These are phyloP conservation scores for Microcera coccophila DNA, from an alignment of 2,329 filamentous ascomycete genomes.

Conservation along the genomic window DNA sequence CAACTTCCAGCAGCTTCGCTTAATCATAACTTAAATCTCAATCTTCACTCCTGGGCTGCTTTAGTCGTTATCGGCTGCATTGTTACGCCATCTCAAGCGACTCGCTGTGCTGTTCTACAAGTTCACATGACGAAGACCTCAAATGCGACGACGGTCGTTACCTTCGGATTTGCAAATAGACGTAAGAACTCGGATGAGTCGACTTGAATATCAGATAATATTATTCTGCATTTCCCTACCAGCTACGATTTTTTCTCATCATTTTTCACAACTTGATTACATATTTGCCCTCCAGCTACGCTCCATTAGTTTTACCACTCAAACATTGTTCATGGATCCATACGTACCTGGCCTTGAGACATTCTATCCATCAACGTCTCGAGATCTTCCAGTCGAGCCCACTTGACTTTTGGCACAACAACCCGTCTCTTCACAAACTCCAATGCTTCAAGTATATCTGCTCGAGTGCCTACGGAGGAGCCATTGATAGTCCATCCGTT, in stretches of 20 bases:
- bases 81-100: too few relatives aligned
- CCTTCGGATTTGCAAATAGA: too few relatives aligned
- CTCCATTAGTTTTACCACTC: not conserved
- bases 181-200: too few relatives aligned
- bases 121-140: too few relatives aligned
- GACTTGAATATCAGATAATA: not conserved
- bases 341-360: slow-evolving; percentile 14
- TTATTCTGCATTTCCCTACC: not conserved
- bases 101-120: too few relatives aligned
- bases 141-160: too few relatives aligned
- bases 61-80: too few relatives aligned
- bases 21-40: too few relatives aligned
- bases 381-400: slow-evolving; percentile 12
- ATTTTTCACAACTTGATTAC: slow-evolving; percentile 12
- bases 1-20: too few relatives aligned
- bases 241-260: not conserved
- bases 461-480: slow-evolving; percentile 34
- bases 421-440: slow-evolving; percentile 33
- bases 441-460: slow-evolving; percentile 39
- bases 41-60: too few relatives aligned
- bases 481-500: slow-evolving; percentile 34
- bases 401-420: slow-evolving; percentile 15
- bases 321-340: not conserved
- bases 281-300: slow-evolving; percentile 15
- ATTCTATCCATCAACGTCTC: slow-evolving; percentile 15